phyloP scores from a whole-genome alignment of 2,329 filamentous ascomycete species.

The Neofusicoccum kwambonambiense region DNA sequence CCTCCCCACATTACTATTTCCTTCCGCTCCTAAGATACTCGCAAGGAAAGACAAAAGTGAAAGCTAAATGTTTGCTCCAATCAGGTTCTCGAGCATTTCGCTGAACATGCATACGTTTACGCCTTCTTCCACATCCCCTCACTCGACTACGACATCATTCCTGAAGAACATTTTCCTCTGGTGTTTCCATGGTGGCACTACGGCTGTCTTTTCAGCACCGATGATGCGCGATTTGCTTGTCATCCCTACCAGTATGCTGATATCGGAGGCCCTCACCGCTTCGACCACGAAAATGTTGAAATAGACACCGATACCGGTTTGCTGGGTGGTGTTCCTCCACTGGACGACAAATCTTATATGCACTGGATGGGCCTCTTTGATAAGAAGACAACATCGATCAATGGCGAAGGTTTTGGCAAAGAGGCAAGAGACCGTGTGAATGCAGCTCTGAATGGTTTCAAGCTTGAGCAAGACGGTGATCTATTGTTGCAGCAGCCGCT shows the following conservation, averaged over 20 bases:
- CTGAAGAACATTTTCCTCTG: slow-evolving; percentile 37
- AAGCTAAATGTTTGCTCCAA: slow-evolving; percentile 25
- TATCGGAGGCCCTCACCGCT: slow-evolving; percentile 19
- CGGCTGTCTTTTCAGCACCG: slow-evolving; percentile 37
- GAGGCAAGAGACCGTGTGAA: not conserved
- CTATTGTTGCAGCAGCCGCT: not conserved
- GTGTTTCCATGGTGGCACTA: slow-evolving; percentile 41
- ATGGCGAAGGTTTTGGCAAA: not conserved
- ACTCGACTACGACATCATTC: slow-evolving; percentile 37
- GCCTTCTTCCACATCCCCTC: slow-evolving; percentile 38
- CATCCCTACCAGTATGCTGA: slow-evolving; percentile 23
- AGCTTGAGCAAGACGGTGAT: not conserved
- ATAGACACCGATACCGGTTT: slow-evolving; percentile 30
- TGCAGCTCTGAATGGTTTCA: not conserved
- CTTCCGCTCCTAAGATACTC: not conserved
- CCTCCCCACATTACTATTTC: not conserved
- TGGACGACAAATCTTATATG: slow-evolving; percentile 9
- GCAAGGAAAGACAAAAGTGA: not conserved
- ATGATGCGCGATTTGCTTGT: slow-evolving; percentile 39
- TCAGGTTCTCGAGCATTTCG: slow-evolving; percentile 39
- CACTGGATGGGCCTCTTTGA: slow-evolving; percentile 1
- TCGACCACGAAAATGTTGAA: slow-evolving; percentile 22
- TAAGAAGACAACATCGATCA: not conserved
- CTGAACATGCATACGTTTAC: slow-evolving; percentile 37
- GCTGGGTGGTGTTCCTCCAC: slow-evolving; percentile 16